Evolutionary conservation across 2,329 filamentous ascomycete species (phyloP), one percentile per base, ranked within the genome.

Genomic region (Nigrospora sphaerica): DNA sequence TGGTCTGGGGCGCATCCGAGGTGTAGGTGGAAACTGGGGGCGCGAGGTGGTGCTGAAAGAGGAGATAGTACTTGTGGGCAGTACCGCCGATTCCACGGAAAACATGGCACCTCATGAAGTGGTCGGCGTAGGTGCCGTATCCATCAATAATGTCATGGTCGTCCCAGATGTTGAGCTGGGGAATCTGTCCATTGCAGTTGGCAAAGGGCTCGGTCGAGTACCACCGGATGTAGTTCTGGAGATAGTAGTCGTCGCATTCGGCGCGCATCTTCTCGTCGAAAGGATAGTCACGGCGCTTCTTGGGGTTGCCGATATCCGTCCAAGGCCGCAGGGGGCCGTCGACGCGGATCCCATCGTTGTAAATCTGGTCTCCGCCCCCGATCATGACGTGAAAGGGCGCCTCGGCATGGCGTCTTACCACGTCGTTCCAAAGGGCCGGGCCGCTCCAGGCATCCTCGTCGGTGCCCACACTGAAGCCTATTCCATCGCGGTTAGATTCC

Each of bases 91-190:
- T 81, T 17, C 93, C 93, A 39, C 86, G 85, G 66, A 98, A 97
- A 6, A 98, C 89, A 40, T 88, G 78, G 44, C 89, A 93, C 57
- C 79, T 81, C 90, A 97, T 97, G 62, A 97, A 97, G 34, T 90
- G 82, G 58, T 96, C 83, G 23, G 90, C 83, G 64, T 98, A 98
- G 1, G 90, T 95, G 4, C 93, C 93, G 61, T 88, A 98, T 0
- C 93, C 93, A 64, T 91, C 86, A 54, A 92, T 93, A 54, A 91
- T 90, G 69, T 93, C 88, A 63, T 97, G 93, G 57, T 98, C 93
- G 64, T 98, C 93, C 91, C 92, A 98, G 39, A 98, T 88, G 60
- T 97, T 98, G 54, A 98, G 71, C 79, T 95, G 95, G 1, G 93
- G 84, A 51, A 98, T 97, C 63, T 96, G 90, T 2, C 86, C 86